Evolutionary conservation across 2,329 filamentous ascomycete species (phyloP).

Genomic region (Aspergillus sp.): DNA sequence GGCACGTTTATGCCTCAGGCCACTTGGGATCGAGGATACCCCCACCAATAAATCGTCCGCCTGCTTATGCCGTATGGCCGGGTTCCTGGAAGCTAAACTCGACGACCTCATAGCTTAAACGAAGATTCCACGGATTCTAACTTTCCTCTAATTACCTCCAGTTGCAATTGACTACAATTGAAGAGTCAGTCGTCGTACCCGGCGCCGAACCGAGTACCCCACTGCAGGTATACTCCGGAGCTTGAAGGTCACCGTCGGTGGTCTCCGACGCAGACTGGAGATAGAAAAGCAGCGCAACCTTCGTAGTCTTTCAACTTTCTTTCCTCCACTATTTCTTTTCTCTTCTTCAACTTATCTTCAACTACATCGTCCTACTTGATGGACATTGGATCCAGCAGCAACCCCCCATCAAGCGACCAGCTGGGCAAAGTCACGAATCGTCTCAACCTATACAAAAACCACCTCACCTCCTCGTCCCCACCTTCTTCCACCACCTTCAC

Average conservation of each 20-base stretch:
- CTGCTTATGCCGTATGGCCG: not conserved
- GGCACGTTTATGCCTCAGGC: constrained; percentile 28
- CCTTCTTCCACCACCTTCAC: constrained; percentile 14
- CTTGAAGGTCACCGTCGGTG: constrained; percentile 33
- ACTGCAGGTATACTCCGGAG: constrained; percentile 30
- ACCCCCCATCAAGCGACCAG: constrained; percentile 22
- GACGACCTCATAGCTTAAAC: not conserved
- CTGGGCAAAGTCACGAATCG: constrained; percentile 35
- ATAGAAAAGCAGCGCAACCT: constrained; percentile 23
- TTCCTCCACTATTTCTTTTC: not conserved
- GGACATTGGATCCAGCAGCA: constrained; percentile 25
- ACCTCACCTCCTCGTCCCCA: constrained; percentile 27
- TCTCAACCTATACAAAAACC: constrained; percentile 40
- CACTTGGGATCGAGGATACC: not conserved
- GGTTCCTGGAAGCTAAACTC: constrained; percentile 15
- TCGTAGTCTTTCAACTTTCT: constrained; percentile 2
- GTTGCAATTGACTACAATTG: not conserved
- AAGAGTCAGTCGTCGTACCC: not conserved
- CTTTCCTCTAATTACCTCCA: not conserved
- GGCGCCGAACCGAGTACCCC: constrained; percentile 9
- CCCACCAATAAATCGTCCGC: constrained; percentile 9
- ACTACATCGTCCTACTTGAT: constrained; percentile 25
- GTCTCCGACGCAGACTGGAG: constrained; percentile 39
- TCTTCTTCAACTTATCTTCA: constrained; percentile 1
- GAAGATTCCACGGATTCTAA: not conserved